These are phyloP conservation scores for Schwanniomyces vanrijiae DNA, from an alignment of 805 yeast species.

Conservation along the genomic window DNA sequence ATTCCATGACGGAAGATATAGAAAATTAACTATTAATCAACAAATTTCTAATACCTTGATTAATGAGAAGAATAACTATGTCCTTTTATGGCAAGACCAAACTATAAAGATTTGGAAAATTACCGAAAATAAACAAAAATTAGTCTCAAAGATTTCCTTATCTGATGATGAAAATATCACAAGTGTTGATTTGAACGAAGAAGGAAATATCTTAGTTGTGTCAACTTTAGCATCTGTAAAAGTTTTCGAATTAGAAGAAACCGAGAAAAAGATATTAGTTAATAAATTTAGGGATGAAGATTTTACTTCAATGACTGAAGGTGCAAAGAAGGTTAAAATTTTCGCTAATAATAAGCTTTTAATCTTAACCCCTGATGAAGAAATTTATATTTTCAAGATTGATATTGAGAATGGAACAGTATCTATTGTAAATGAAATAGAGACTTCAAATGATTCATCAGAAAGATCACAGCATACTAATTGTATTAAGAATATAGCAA, in stretches of 20 bases:
- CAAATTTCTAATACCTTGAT: conserved; percentile 52
- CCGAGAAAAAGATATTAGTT: conserved; percentile 41
- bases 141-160: conserved; percentile 64
- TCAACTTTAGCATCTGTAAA: conserved; percentile 68
- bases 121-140: conserved; percentile 44
- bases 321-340: conserved; percentile 57
- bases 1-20: conserved; percentile 70
- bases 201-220: conserved; percentile 68
- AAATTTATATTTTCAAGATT: conserved; percentile 45
- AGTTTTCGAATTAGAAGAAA: conserved; percentile 59
- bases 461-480: conserved; percentile 20
- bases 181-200: conserved; percentile 61
- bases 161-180: conserved; percentile 81
- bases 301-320: conserved; percentile 44
- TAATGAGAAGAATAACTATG: conserved; percentile 47
- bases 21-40: conserved; percentile 67
- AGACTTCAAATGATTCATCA: conserved; percentile 17
- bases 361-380: conserved; percentile 62
- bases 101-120: conserved; percentile 78
- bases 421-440: conserved; percentile 45
- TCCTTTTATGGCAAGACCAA: conserved; percentile 82
- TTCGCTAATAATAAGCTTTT: conserved; percentile 46
- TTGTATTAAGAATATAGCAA: conserved; percentile 52
- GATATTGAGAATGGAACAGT: conserved; percentile 29
- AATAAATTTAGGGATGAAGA: conserved; percentile 49